Evolutionary conservation across 192 early-diverging fungal genomes (phyloP).

Genomic region (Coemansia sp.): DNA sequence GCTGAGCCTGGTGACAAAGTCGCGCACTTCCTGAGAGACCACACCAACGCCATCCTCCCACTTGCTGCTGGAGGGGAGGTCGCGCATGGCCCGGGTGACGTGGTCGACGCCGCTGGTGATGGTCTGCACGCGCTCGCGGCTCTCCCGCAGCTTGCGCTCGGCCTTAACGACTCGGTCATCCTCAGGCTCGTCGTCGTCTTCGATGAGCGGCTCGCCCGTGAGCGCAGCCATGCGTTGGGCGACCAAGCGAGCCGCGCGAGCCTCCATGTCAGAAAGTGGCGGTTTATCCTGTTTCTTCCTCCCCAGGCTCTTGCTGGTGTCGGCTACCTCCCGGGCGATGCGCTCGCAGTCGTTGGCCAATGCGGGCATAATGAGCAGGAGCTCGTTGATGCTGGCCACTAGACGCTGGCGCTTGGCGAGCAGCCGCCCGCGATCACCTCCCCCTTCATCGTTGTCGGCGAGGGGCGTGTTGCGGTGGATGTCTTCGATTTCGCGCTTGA

Average conservation of each 20-base stretch:
- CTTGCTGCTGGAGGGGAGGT: not conserved
- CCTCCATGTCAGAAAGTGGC: conserved; percentile 20
- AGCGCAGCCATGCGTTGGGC: conserved; percentile 52
- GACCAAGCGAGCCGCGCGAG: conserved; percentile 40
- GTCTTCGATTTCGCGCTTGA: conserved; percentile 48
- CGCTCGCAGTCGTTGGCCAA: conserved; percentile 30
- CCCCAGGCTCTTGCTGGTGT: conserved; percentile 13
- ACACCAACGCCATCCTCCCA: conserved; percentile 27
- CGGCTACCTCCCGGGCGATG: conserved; percentile 30
- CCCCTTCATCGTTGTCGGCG: not conserved
- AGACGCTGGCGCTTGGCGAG: conserved; percentile 29
- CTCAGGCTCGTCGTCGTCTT: conserved; percentile 1
- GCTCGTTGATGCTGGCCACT: conserved; percentile 27
- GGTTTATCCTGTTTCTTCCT: not conserved
- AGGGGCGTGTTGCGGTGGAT: conserved; percentile 27
- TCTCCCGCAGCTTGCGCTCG: conserved; percentile 20
- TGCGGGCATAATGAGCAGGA: conserved; percentile 19
- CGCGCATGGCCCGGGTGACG: conserved; percentile 24
- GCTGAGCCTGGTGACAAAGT: conserved; percentile 30
- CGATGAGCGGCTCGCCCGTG: conserved; percentile 26
- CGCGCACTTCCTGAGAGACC: conserved; percentile 27
- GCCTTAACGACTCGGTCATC: not conserved
- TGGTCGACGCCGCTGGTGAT: conserved; percentile 22
- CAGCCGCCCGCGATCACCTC: conserved; percentile 16
- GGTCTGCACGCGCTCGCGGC: conserved; percentile 30